These are phyloP conservation scores for Cladosporium sp. DNA, from an alignment of 2,329 filamentous ascomycete species.

Conservation along the genomic window DNA sequence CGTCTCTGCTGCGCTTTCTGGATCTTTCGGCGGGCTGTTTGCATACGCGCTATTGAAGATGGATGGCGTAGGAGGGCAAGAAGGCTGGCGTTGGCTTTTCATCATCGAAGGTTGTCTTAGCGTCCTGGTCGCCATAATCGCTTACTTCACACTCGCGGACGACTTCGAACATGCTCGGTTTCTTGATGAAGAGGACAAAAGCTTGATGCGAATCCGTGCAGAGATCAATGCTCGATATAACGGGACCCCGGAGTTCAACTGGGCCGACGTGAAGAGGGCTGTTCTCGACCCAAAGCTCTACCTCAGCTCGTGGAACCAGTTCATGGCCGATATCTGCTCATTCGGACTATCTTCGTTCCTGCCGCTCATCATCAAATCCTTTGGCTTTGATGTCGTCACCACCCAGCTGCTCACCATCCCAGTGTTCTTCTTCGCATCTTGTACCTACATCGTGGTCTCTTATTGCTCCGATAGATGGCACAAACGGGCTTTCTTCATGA, in stretches of 20 bases:
- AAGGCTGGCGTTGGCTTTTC: constrained; percentile 55
- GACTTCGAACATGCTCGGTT: constrained; percentile 31
- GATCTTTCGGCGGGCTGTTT: constrained; percentile 28
- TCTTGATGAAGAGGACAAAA: constrained; percentile 29
- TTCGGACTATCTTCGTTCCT: constrained; percentile 28
- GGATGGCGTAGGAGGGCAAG: constrained; percentile 42
- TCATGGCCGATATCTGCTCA: constrained; percentile 23
- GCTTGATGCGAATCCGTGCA: constrained; percentile 21
- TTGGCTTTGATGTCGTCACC: constrained; percentile 4
- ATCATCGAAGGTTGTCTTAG: constrained; percentile 58
- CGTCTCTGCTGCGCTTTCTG: constrained; percentile 23
- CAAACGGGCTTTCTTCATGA: constrained; percentile 2
- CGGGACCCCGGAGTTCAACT: constrained; percentile 24
- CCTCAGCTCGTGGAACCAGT: constrained; percentile 26
- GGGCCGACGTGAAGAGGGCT: constrained; percentile 25
- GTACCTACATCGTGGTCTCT: background rate
- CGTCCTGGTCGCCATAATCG: constrained; percentile 51
- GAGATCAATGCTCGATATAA: constrained; percentile 23
- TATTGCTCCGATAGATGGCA: background rate
- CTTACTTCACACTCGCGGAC: constrained; percentile 57
- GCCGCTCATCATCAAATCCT: constrained; percentile 60
- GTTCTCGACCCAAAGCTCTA: constrained; percentile 27
- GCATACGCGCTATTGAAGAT: constrained; percentile 38
- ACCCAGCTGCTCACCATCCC: constrained; percentile 4
- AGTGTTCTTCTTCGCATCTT: background rate